phyloP scores from a whole-genome alignment of 2,329 filamentous ascomycete genomes.

The Talaromyces sp. region DNA sequence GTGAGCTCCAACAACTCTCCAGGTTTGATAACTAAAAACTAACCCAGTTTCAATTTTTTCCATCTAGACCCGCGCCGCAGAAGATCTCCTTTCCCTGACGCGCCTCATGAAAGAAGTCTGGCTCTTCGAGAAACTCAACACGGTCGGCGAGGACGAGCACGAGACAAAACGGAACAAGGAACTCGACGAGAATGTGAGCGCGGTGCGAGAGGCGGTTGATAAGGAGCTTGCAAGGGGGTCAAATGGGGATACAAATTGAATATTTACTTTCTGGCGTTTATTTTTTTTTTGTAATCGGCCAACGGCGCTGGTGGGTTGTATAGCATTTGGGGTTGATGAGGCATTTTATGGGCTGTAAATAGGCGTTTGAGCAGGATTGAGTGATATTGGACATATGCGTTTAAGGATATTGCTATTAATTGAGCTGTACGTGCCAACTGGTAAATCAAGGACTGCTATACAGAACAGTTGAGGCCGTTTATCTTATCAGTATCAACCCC shows the following conservation, averaged over 20 bases:
- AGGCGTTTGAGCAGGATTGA: not conserved
- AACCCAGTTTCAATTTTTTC: not conserved
- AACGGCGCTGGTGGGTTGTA: not conserved
- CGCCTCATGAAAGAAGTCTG: slow-evolving; percentile 61
- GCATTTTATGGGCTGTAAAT: not conserved
- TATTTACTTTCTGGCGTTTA: too few relatives aligned
- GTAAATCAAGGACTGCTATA: too few relatives aligned
- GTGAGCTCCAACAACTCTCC: slow-evolving; percentile 30
- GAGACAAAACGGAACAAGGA: slow-evolving; percentile 36
- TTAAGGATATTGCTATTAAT: not conserved
- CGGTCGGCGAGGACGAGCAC: slow-evolving; percentile 41
- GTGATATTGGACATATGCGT: not conserved
- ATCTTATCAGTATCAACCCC: not conserved
- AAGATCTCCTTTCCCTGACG: slow-evolving; percentile 57
- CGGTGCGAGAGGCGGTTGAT: slow-evolving; percentile 42
- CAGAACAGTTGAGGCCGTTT: not conserved
- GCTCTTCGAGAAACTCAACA: slow-evolving; percentile 60
- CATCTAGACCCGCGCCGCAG: slow-evolving; percentile 52
- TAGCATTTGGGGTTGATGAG: not conserved
- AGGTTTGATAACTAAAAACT: not conserved
- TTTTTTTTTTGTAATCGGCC: not conserved
- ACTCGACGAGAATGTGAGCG: slow-evolving; percentile 42
- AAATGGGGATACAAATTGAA: too few relatives aligned
- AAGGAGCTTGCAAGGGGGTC: slow-evolving; percentile 14
- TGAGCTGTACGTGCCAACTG: too few relatives aligned